phyloP scores from a whole-genome alignment of 805 yeast genomes.

The Brettanomyces custersianus region DNA sequence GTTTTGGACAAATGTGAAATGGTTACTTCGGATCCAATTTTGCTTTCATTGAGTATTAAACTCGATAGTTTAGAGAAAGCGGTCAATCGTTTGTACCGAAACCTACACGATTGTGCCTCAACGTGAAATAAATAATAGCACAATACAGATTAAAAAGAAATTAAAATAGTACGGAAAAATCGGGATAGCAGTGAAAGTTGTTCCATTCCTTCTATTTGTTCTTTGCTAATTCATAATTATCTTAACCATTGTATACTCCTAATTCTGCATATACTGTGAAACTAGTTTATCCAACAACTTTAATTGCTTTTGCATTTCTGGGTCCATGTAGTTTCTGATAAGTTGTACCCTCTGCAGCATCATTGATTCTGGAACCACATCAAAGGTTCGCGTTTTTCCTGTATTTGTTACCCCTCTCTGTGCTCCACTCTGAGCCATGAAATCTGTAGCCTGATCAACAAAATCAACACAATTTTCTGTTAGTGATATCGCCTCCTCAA shows the following conservation, averaged over 20 bases:
- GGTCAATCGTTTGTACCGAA: conserved; percentile 24
- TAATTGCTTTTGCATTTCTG: conserved; percentile 6
- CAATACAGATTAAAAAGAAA: too few relatives aligned
- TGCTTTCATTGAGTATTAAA: conserved; percentile 54
- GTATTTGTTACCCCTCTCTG: not conserved
- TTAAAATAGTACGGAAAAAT: too few relatives aligned
- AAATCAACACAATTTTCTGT: not conserved
- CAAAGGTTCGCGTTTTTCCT: conserved; percentile 7
- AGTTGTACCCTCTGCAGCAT: conserved; percentile 3
- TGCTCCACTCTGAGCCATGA: not conserved
- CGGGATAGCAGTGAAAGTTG: not conserved
- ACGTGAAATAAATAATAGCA: too few relatives aligned
- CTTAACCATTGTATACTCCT: too few relatives aligned
- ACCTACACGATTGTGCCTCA: conserved; percentile 13
- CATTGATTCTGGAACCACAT: conserved; percentile 10
- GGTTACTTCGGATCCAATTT: conserved; percentile 58
- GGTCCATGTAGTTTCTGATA: conserved; percentile 7
- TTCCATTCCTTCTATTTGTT: too few relatives aligned
- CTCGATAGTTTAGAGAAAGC: conserved; percentile 51
- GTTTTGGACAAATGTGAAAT: conserved; percentile 51
- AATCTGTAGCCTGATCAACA: not conserved
- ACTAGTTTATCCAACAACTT: not conserved
- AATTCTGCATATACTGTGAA: too few relatives aligned
- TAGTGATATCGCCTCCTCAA: not conserved
- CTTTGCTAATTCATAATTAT: too few relatives aligned